A percentile compares a stretch with the other conserved stretches of the same genome.
Conservation (phyloP, 176 grass and related monocot genomes). For the Aegilops longissima region DNA sequence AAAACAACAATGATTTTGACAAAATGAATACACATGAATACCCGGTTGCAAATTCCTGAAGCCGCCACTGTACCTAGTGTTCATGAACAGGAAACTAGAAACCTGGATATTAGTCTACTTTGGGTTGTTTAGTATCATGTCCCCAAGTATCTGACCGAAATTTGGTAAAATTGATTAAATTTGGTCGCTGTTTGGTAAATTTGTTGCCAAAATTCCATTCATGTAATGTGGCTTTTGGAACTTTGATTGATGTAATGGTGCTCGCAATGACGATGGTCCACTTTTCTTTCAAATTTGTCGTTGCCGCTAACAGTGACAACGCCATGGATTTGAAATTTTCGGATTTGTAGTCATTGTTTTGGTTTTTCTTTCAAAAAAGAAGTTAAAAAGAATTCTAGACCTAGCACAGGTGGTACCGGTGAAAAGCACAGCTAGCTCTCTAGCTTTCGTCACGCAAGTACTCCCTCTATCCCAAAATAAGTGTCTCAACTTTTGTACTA, state of each 20-base stretch:
- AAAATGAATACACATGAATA: too few species aligned
- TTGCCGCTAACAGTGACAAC: background rate
- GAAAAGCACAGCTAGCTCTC: too few species aligned
- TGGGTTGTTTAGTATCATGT: background rate
- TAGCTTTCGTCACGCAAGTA: background rate
- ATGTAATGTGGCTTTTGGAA: background rate
- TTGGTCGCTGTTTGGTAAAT: too few species aligned
- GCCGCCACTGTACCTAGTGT: too few species aligned
- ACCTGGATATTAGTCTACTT: too few species aligned
- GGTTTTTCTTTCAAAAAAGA: background rate
- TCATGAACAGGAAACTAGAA: too few species aligned
- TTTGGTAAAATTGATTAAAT: background rate
- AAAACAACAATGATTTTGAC: too few species aligned
- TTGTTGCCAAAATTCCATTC: background rate
- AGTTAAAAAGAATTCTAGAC: background rate
- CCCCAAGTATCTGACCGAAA: background rate
- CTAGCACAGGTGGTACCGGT: background rate
- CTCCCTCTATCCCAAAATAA: too few species aligned
- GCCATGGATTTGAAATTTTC: background rate
- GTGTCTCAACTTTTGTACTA: too few species aligned
- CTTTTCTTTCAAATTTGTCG: background rate
- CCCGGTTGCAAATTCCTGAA: too few species aligned
- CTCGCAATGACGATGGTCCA: too few species aligned
- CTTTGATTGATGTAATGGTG: background rate
- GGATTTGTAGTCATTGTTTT: too few species aligned